phyloP scores from a whole-genome alignment of 2,329 filamentous ascomycete genomes.

The Botrytis fragariae region DNA sequence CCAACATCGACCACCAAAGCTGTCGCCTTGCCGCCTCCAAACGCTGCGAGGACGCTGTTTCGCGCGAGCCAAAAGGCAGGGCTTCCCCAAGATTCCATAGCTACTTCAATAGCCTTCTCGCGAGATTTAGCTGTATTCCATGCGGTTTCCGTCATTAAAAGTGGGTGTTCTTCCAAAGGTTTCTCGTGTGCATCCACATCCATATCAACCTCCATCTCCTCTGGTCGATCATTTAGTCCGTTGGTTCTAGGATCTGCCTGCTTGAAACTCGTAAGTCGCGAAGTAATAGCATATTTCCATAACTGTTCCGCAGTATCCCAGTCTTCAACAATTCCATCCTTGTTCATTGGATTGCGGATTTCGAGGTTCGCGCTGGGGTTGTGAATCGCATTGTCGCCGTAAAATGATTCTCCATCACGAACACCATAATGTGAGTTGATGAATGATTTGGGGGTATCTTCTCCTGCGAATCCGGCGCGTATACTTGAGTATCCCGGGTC shows the following conservation, averaged over 20 bases:
- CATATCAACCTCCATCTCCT: constrained; percentile 48
- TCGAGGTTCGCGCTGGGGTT: constrained; percentile 74
- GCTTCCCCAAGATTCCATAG: constrained; percentile 94
- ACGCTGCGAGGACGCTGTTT: constrained; percentile 85
- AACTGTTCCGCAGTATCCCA: constrained; percentile 89
- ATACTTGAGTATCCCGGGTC: constrained; percentile 90
- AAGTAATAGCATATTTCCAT: constrained; percentile 91
- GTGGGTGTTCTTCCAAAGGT: constrained; percentile 80
- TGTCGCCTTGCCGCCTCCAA: constrained; percentile 88
- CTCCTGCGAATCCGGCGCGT: constrained; percentile 93
- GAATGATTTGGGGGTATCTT: constrained; percentile 94
- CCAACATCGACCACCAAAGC: constrained; percentile 91
- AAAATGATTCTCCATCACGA: constrained; percentile 58
- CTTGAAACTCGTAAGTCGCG: constrained; percentile 76
- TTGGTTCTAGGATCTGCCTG: constrained; percentile 70
- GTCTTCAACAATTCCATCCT: constrained; percentile 88
- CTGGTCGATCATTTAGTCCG: constrained; percentile 66
- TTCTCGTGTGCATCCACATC: constrained; percentile 64
- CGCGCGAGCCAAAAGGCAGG: constrained; percentile 93
- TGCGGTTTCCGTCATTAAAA: constrained; percentile 89
- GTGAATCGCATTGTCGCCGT: constrained; percentile 87
- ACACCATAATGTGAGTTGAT: constrained; percentile 85
- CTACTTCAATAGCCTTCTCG: constrained; percentile 92
- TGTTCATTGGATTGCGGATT: constrained; percentile 87
- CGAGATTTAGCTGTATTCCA: constrained; percentile 88